These are phyloP conservation scores for Penicillium freii DNA, from an alignment of 2,329 filamentous ascomycete genomes.

Conservation along the genomic window DNA sequence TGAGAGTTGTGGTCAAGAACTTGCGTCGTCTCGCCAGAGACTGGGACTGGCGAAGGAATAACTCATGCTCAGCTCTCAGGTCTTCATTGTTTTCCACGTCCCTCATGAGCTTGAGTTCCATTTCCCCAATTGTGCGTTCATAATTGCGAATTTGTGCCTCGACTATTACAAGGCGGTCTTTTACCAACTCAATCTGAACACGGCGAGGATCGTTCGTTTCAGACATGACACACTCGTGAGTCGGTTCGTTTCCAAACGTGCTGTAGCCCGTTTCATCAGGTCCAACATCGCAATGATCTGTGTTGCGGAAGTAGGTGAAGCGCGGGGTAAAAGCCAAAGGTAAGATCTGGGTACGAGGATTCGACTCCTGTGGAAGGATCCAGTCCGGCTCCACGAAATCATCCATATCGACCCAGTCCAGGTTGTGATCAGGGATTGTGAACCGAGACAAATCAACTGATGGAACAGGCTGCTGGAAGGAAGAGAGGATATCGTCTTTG, in stretches of 20 bases:
- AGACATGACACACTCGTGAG: conserved; percentile 94
- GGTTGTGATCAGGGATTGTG: conserved; percentile 91
- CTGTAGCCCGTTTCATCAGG: conserved; percentile 75
- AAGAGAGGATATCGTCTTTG: conserved; percentile 58
- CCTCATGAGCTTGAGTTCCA: conserved; percentile 62
- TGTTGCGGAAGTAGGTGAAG: conserved; percentile 96
- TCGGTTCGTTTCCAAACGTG: conserved; percentile 88
- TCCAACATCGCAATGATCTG: conserved; percentile 80
- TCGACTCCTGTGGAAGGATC: conserved; percentile 85
- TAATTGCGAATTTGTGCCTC: conserved; percentile 76
- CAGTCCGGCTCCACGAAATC: conserved; percentile 98
- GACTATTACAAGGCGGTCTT: conserved; percentile 74
- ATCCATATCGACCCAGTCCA: conserved; percentile 98
- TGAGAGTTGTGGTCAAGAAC: conserved; percentile 59
- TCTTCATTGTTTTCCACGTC: conserved; percentile 52
- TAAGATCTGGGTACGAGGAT: conserved; percentile 90
- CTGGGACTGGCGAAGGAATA: conserved; percentile 56
- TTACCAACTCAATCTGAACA: conserved; percentile 83
- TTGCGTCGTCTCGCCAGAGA: conserved; percentile 58
- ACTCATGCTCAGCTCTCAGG: conserved; percentile 46
- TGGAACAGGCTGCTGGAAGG: conserved; percentile 53
- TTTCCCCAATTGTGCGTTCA: conserved; percentile 68
- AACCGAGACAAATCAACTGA: conserved; percentile 74
- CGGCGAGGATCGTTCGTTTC: conserved; percentile 81
- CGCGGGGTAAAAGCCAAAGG: conserved; percentile 90